Evolutionary conservation across 352 stramenopile species (phyloP), one percentile per base, ranked within the genome.

Genomic region (Globisporangium echinulatum): DNA sequence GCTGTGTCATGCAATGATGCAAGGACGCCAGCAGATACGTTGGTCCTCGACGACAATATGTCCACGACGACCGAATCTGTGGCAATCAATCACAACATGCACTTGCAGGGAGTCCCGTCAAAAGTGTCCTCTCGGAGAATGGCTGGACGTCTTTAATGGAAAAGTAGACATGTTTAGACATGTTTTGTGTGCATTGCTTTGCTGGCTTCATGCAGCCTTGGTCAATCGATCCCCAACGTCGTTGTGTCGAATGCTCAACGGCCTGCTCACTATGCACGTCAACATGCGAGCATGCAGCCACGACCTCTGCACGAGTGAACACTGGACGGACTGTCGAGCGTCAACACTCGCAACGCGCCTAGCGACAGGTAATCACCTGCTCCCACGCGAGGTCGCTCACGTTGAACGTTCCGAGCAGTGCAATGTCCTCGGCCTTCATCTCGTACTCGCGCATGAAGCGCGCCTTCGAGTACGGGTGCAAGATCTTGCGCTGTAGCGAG

Each of bases 381-480:
- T 75, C 66, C 74, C 74, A 84, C 0, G 66, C 67, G 15, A 81
- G 61, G 53, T 84, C 74, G n/a, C 68, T 68, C 14, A 76, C 70
- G 25, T 72, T 77, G 39, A 81, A 77, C 11, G 72, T 79, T 39
- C 68, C 70, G 44, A 79, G 47, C 44, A 84, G 59, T 62, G 73
- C 63, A 13, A 81, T 59, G 37, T 77, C 68, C 25, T 79, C 70
- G 48, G 67, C 61, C 48, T 61, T 54, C 46, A 84, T 59, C 42
- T 75, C 74, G 54, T 81, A 84, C 59, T 84, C 72, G 44, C 72
- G 74, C 49, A 77, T 64, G 44, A 84, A 75, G 8, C 72, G 72
- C 48, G 74, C 69, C 38, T 77, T 79, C 1, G 70, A 70, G 60
- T 84, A 77, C 7, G 74, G 72, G 43, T 84, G 74, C 52, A 84